phyloP scores from a whole-genome alignment of 2,329 filamentous ascomycete species.

The Parastagonospora avenae region DNA sequence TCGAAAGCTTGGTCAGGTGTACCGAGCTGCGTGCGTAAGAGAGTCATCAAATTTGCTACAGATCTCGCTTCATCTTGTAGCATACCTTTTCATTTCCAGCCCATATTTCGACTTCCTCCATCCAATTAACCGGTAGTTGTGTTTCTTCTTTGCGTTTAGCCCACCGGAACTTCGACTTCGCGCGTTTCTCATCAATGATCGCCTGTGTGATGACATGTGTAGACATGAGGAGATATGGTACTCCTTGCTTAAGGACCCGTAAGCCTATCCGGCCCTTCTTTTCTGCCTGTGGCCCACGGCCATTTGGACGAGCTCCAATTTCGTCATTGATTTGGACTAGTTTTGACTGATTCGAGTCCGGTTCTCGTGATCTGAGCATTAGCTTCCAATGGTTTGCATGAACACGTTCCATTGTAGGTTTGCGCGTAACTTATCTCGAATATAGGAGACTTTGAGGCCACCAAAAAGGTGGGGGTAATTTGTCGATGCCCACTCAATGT shows the following conservation, averaged over 20 bases:
- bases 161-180: too few relatives aligned
- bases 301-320: slow-evolving; percentile 19
- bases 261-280: slow-evolving; percentile 21
- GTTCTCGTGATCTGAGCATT: neutral
- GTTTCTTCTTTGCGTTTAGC: too few relatives aligned
- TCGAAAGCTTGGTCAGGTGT: slow-evolving; percentile 21
- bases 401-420: slow-evolving; percentile 18
- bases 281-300: slow-evolving; percentile 12
- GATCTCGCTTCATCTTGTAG: too few relatives aligned
- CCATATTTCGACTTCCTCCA: slow-evolving; percentile 24
- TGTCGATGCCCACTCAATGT: slow-evolving; percentile 18
- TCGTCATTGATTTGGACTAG: slow-evolving; percentile 26
- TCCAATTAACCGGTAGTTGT: slow-evolving; percentile 23
- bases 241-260: slow-evolving; percentile 9
- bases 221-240: slow-evolving; percentile 24
- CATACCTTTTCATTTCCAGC: slow-evolving; percentile 22
- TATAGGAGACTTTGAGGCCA: slow-evolving; percentile 21
- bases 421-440: slow-evolving; percentile 12
- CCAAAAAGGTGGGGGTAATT: slow-evolving; percentile 24
- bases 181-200: too few relatives aligned
- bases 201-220: slow-evolving; percentile 28
- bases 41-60: too few relatives aligned
- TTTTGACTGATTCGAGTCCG: too few relatives aligned
- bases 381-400: slow-evolving; percentile 3
- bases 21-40: too few relatives aligned